Evolutionary conservation across 2,329 filamentous ascomycete genomes (phyloP), one percentile per base, ranked within the genome.

Genomic region (Alternaria viburni): DNA sequence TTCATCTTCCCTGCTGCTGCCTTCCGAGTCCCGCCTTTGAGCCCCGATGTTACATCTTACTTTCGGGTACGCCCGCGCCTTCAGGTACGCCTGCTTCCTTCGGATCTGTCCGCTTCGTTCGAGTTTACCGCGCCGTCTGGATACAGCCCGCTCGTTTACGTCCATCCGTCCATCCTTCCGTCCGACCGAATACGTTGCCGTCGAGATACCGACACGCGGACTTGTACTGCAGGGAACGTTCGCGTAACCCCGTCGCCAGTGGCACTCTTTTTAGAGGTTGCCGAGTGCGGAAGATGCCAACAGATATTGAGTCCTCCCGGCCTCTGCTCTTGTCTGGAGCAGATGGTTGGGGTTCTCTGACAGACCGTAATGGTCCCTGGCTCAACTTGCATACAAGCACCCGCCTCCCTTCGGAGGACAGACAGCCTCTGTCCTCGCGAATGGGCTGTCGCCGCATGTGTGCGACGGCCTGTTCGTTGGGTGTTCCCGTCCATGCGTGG

Each of bases 201-300:
- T 45, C 45, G 52, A 50, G 25, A n/a, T 51, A 36, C 30, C 50
- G 23, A 55, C 30, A 12, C 56, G 32, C 51, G 45, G 26, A 28
- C 47, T 72, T 62, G 68, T 67, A 65, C 58, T 69, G 67, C 61
- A 69, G 73, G 73, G 67, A 66, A 52, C 55, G 57, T 58, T 58
- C 7, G 21, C 57, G 64, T 59, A 60, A 45, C 52, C 72, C 72
- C 67, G 64, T 69, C 71, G 67, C 68, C 62, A 62, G 68, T 68
- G 65, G 57, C 50, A 49, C 47, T 63, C 59, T 69, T 69, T 45
- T 68, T 64, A 68, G 66, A 58, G 36, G 45, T 50, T 44, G 61
- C 59, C 62, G 60, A 52, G 67, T 57, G 73, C 68, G 72, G 72
- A 74, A 73, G 73, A 76, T 62, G 70, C 70, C 73, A 70, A 67